Base-by-base conservation (phyloP, 2,329 filamentous ascomycete species). In the Pseudophaeomoniella oleicola region DNA sequence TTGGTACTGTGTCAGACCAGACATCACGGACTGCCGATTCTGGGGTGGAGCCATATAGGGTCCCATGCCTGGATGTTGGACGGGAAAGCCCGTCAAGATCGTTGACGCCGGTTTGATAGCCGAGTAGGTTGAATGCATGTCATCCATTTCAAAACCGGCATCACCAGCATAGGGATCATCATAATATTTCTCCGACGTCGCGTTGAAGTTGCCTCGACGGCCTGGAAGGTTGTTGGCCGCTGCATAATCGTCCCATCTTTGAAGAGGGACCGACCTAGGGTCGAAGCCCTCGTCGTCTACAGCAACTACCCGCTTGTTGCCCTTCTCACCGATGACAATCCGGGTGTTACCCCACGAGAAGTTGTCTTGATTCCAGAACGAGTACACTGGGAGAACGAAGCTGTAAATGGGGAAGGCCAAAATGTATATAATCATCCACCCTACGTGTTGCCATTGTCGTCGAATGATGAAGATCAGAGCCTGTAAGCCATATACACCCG, bases 361-460 rank as follows among this genome's bases (percentile, higher is more conserved):
- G 63, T 98, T 88, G 60, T 98, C 90, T 59, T 94, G 87, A 62
- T 94, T 93, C 90, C 90, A 98, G 78, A 98, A 98, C 0, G 88
- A 94, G 66, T 96, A 98, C 44, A 98, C 64, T 1, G 90, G 90
- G 10, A 98, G 72, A 44, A 92, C 55, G 50, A 98, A 83, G 3
- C 81, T 90, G 66, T 88, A 94, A 48, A 98, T 81, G 0, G 90
- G 90, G 66, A 82, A 94, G 2, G 90, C 90, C n/a, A 92, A 49
- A 43, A 98, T 71, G 62, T 98, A 98, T 54, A 98, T 96, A 46
- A 98, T 80, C 87, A 98, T 96, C 90, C 90, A 98, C 47, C 90
- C 90, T 42, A 98, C 75, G 54, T 96, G 88, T 57, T 98, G 87
- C 90, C 90, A 98, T 60, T 96, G 85, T 36, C 90, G 73, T 66